Evolutionary conservation across 164 flowering plant genomes (phyloP).

Genomic region (Magnolia changhungtana): DNA sequence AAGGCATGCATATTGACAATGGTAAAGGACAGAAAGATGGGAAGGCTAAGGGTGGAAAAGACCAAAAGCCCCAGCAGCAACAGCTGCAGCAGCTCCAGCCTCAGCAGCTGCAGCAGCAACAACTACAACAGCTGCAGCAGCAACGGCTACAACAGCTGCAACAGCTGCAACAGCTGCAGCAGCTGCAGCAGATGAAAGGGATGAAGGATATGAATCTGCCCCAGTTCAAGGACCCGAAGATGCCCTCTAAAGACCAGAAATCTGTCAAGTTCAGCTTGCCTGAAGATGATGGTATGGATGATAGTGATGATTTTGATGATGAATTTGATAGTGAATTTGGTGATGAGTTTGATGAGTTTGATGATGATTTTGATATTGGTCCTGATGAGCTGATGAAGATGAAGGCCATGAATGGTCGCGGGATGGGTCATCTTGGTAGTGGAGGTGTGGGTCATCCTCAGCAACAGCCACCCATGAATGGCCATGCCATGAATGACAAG

Average conservation of each 20-base stretch:
- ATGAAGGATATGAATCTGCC: constrained; percentile 45
- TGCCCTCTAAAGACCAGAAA: constrained; percentile 45
- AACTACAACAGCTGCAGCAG: constrained; percentile 39
- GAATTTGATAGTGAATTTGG: constrained; percentile 48
- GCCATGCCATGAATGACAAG: constrained; percentile 22
- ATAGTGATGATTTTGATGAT: constrained; percentile 42
- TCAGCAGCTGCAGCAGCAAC: constrained; percentile 26
- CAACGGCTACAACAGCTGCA: constrained; percentile 21
- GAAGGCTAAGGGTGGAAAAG: constrained; percentile 46
- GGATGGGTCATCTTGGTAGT: constrained; percentile 3
- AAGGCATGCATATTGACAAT: constrained; percentile 61
- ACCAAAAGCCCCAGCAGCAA: constrained; percentile 27
- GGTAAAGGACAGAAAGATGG: constrained; percentile 42
- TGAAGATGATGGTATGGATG: constrained; percentile 42
- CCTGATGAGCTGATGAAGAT: constrained; percentile 27
- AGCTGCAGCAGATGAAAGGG: constrained; percentile 49
- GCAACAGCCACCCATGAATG: constrained; percentile 12
- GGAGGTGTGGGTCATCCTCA: background rate
- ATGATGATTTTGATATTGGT: constrained; percentile 23
- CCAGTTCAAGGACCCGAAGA: constrained; percentile 29
- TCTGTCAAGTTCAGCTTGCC: constrained; percentile 54
- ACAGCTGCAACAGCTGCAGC: constrained; percentile 15
- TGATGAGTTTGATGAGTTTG: constrained; percentile 27
- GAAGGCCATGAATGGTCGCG: constrained; percentile 23
- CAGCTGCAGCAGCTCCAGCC: constrained; percentile 34